Evolutionary conservation across 306 rosid species (phyloP), one percentile per base, ranked within the genome.

Genomic region (Cucurbita argyrosperma): DNA sequence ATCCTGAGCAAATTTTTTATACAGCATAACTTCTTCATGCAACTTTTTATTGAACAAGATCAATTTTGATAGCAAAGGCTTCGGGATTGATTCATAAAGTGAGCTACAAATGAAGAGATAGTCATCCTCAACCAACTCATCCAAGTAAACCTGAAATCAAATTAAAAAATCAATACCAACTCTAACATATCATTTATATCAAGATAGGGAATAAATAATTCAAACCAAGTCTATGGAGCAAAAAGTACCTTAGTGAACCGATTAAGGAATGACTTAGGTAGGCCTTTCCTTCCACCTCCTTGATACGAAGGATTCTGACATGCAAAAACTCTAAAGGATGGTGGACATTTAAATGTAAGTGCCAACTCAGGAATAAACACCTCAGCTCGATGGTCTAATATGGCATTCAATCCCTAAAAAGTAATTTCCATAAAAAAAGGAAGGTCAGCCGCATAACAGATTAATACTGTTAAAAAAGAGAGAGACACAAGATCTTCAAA

Each of bases 301-400:
- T 94, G 98, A 80, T 59, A 76, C 2, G 95, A 84, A 79, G 98
- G 98, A 84, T 94, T 94, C 79, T 94, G 98, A 85, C 98, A 94
- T 12, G 94, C 97, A 86, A 94, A 94, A 79, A 94, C 82, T 89
- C 96, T 87, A 74, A 94, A 94, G 14, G 98, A 86, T 38, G 88
- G 51, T 37, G 97, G 95, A 69, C 97, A 94, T 79, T 90, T 89
- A 67, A 85, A 94, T 54, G 96, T 94, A 74, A 58, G 77, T 52
- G 90, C 90, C 79, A 94, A 57, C 80, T 94, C 98, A 11, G 98
- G 98, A 74, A 94, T 94, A 78, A 89, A 94, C 52, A 94, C 97
- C 84, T 90, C 96, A 49, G 97, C 98, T 83, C 98, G 92, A 79
- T 94, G 98, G 82, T 94, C 98, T 81, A 94, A 84, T 80, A 94